Evolutionary conservation across 2,329 filamentous ascomycete genomes (phyloP).

Genomic region (Huntiella omanensis): DNA sequence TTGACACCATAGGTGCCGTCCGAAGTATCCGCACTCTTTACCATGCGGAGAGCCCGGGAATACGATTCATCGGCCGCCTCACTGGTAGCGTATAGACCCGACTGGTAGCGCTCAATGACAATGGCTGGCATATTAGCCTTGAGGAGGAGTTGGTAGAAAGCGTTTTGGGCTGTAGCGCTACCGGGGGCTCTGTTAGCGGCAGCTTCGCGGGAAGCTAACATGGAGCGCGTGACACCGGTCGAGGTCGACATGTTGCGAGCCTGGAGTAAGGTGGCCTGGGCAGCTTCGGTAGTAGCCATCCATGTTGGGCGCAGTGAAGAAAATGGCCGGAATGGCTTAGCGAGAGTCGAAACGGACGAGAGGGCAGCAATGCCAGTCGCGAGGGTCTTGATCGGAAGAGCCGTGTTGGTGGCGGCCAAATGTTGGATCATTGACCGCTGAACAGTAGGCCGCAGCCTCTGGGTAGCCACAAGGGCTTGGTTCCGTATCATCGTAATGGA

Average conservation of each 20-base stretch:
- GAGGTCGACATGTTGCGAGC: conserved; percentile 15
- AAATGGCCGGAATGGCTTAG: conserved; percentile 15
- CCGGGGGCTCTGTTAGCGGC: conserved; percentile 81
- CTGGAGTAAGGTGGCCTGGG: conserved; percentile 1
- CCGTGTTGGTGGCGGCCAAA: conserved; percentile 5
- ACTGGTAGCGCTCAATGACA: conserved; percentile 74
- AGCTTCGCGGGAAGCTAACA: conserved; percentile 73
- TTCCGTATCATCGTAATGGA: conserved; percentile 8
- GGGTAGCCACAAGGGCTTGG: conserved; percentile 9
- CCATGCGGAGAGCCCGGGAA: conserved; percentile 19
- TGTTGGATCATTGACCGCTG: conserved; percentile 10
- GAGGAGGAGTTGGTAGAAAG: conserved; percentile 81
- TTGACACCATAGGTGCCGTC: conserved; percentile 17
- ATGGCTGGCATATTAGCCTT: conserved; percentile 89
- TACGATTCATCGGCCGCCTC: conserved; percentile 61
- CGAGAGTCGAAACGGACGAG: conserved; percentile 11
- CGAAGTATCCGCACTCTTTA: conserved; percentile 8
- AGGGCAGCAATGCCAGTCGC: conserved; percentile 2
- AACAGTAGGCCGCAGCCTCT: conserved; percentile 7
- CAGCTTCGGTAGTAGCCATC: neutral
- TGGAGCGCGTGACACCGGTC: conserved; percentile 35
- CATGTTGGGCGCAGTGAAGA: conserved; percentile 2
- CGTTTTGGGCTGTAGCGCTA: conserved; percentile 75
- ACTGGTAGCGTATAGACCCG: conserved; percentile 68
- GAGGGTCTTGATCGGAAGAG: conserved; percentile 5